A percentile compares a stretch with the other conserved stretches of the same genome.
Conservation (phyloP, 352 stramenopile genomes). For the Pythium dissimile region DNA sequence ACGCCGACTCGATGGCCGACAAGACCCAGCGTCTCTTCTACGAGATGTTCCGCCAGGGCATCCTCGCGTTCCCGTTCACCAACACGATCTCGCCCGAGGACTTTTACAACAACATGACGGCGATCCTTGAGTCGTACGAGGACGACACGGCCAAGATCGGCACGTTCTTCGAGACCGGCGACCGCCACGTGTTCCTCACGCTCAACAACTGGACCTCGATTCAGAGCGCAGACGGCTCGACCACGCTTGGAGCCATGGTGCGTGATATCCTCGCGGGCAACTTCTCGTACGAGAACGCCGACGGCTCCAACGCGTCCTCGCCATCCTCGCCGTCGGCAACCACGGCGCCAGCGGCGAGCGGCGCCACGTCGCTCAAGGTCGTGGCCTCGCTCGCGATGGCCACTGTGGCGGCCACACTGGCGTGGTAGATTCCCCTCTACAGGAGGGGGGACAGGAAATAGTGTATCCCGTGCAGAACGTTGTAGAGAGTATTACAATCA, state of each 20-base stretch:
- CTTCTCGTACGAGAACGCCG: not conserved
- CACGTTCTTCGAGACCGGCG: conserved; percentile 49
- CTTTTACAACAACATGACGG: conserved; percentile 44
- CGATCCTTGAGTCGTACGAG: conserved; percentile 46
- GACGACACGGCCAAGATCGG: conserved; percentile 30
- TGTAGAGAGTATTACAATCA: not conserved
- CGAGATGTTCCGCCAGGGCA: conserved; percentile 45
- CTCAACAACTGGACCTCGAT: conserved; percentile 16
- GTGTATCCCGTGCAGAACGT: too few species aligned
- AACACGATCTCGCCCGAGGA: conserved; percentile 45
- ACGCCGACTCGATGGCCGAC: conserved; percentile 63
- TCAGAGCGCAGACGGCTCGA: conserved; percentile 7
- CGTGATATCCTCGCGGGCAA: conserved; percentile 3
- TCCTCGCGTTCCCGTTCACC: conserved; percentile 50
- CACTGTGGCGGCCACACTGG: conserved; percentile 1
- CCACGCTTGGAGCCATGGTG: conserved; percentile 13
- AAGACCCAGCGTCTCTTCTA: conserved; percentile 66
- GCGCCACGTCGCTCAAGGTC: conserved; percentile 1
- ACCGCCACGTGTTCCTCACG: conserved; percentile 41
- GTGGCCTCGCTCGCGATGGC: not conserved
- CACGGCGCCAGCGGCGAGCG: not conserved
- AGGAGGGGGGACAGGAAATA: not conserved
- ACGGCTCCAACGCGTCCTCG: not conserved
- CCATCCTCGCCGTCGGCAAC: not conserved
- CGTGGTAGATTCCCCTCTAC: conserved; percentile 3